Evolutionary conservation across 139 green algal genomes (phyloP).

Genomic region (Coelastrella sp.): DNA sequence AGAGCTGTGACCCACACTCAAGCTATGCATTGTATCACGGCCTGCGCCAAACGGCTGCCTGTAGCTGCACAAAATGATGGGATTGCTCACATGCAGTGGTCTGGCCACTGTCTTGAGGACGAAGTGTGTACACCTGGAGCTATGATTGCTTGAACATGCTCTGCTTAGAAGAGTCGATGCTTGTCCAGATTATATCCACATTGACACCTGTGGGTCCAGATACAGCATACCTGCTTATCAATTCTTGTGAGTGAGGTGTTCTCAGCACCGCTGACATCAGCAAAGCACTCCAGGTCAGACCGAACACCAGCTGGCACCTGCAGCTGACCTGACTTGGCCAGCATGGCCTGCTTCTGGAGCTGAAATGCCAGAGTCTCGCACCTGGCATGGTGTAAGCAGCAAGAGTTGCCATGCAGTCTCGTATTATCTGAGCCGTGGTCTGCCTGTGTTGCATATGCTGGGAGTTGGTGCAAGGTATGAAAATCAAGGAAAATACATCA

Average conservation of each 20-base stretch:
- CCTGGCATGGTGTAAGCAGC: neutral
- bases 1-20: too few species aligned
- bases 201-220: neutral
- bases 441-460: too few species aligned
- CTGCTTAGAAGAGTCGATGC: too few species aligned
- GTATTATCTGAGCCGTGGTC: too few species aligned
- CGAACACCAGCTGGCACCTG: neutral
- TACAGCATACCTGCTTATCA: conserved; percentile 19
- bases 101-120: too few species aligned
- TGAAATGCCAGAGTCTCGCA: neutral
- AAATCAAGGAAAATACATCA: neutral
- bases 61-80: too few species aligned
- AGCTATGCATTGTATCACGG: neutral
- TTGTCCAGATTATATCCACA: neutral
- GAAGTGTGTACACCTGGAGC: too few species aligned
- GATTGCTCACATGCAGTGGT: too few species aligned
- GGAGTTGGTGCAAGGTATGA: too few species aligned
- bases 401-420: neutral
- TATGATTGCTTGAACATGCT: too few species aligned
- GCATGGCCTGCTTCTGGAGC: conserved; percentile 31
- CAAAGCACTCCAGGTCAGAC: conserved; percentile 5
- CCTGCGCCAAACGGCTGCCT: neutral
- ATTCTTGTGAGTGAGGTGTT: neutral
- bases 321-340: conserved; percentile 1
- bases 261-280: neutral